Evolutionary conservation across 805 yeast genomes (phyloP), one percentile per base, ranked within the genome.

Genomic region (Hanseniaspora meyeri): DNA sequence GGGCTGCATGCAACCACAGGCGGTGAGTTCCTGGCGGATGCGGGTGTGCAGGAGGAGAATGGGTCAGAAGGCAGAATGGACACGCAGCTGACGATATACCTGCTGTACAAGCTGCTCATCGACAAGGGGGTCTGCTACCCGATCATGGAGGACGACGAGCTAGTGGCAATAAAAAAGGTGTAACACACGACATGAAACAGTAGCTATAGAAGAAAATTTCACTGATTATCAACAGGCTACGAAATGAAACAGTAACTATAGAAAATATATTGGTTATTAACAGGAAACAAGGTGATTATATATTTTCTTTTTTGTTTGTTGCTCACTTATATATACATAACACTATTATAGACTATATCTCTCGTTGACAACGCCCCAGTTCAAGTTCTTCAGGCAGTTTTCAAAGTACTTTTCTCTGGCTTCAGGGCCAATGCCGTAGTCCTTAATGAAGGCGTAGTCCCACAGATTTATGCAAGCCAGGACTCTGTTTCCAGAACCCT

Each of bases 391-490:
- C 81, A 95, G 82, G 65, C 83, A 82, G 60, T 82, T 83, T 59
- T 78, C 78, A 61, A 93, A 76, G 69, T 85, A 93, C 54, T 77
- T 74, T 46, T 78, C 73, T 71, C 83, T 85, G 27, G 93, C 95
- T 24, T 29, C 47, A 17, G 38, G 32, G 24, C 63, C 66, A 52
- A 87, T 76, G 49, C 97, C 96, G 70, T 83, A 91, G 69, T 93
- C 97, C 31, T 78, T 72, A 47, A 88, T 64, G 68, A 83, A 93
- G n/a, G 96, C 87, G 61, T 82, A 79, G 68, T 91, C 95, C 96
- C 97, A 90, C 62, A 85, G 76, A 69, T 82, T 87, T 61, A 89
- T 75, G 51, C 82, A 85, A 61, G 93, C 75, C 48, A 93, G 70
- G 7, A 51, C 34, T 42, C 47, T 51, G 9, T 43, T 36, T 2